Percentiles rank a stretch among this genome's conserved stretches.
Conservation (phyloP, 352 stramenopile genomes). For the Phytophthora hibernalis region DNA sequence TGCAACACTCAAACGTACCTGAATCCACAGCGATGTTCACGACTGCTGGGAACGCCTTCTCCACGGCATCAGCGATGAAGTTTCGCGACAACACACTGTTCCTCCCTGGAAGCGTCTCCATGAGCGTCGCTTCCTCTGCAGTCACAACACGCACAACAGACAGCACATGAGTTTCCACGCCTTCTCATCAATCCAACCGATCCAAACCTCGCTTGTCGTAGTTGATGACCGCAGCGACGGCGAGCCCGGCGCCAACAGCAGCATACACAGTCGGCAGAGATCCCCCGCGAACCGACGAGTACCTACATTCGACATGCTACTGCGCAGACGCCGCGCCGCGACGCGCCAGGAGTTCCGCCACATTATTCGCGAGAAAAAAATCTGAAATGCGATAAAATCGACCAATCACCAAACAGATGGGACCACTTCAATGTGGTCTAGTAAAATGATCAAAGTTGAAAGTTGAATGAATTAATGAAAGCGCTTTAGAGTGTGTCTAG, state of each 20-base stretch:
- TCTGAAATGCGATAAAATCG: slow-evolving; percentile 11
- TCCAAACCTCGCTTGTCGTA: slow-evolving; percentile 30
- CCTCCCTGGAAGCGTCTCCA: slow-evolving; percentile 30
- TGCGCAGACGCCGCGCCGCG: slow-evolving; percentile 10
- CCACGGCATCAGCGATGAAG: slow-evolving; percentile 91
- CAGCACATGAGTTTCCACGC: not conserved
- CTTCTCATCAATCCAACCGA: not conserved
- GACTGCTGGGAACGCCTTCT: slow-evolving; percentile 88
- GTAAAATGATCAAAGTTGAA: not conserved
- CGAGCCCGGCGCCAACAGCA: slow-evolving; percentile 32
- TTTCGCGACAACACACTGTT: slow-evolving; percentile 63
- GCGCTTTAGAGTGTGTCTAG: too few species aligned
- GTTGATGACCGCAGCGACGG: slow-evolving; percentile 24
- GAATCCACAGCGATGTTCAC: slow-evolving; percentile 90
- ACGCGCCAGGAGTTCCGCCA: slow-evolving; percentile 32
- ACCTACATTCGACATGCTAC: not conserved
- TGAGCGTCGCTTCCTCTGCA: slow-evolving; percentile 22
- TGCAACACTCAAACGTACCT: slow-evolving; percentile 24
- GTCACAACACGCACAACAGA: not conserved
- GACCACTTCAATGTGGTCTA: not conserved
- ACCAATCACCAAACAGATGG: slow-evolving; percentile 19
- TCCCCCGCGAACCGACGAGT: not conserved
- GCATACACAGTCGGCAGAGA: slow-evolving; percentile 35
- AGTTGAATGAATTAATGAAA: slow-evolving; percentile 2
- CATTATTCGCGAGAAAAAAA: slow-evolving; percentile 33